Evolutionary conservation across 768 basidiomycete genomes (phyloP).

Genomic region (Megacollybia marginata): DNA sequence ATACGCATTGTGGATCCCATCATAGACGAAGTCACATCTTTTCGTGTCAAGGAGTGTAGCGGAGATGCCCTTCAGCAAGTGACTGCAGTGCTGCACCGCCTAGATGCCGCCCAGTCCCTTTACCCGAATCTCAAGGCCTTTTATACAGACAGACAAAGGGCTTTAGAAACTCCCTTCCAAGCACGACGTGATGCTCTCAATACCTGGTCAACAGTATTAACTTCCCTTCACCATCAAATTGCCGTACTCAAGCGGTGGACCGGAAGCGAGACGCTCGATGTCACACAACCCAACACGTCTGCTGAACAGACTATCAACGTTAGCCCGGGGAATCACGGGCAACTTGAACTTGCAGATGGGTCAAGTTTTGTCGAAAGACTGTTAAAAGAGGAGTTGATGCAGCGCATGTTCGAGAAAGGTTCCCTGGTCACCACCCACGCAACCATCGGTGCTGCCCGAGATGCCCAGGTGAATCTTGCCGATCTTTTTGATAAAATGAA

Average conservation of each 20-base stretch:
- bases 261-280: slow-evolving; percentile 84
- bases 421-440: slow-evolving; percentile 82
- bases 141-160: slow-evolving; percentile 68
- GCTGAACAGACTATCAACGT: slow-evolving; percentile 43
- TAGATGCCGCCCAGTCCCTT: slow-evolving; percentile 78
- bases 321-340: slow-evolving; percentile 17
- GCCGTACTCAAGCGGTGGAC: slow-evolving; percentile 86
- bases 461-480: slow-evolving; percentile 77
- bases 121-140: slow-evolving; percentile 83
- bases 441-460: slow-evolving; percentile 79
- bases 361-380: slow-evolving; percentile 90
- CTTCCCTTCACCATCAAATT: slow-evolving; percentile 79
- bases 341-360: slow-evolving; percentile 50
- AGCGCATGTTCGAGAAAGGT: slow-evolving; percentile 88
- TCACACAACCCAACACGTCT: slow-evolving; percentile 70
- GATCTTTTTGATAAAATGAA: slow-evolving; percentile 79
- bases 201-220: slow-evolving; percentile 86
- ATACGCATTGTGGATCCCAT: slow-evolving; percentile 74
- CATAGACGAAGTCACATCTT: slow-evolving; percentile 76
- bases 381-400: slow-evolving; percentile 94
- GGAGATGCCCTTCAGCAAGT: slow-evolving; percentile 54
- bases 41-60: slow-evolving; percentile 48
- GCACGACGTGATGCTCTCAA: slow-evolving; percentile 84
- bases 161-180: slow-evolving; percentile 59
- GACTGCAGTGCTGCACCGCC: slow-evolving; percentile 56